Evolutionary conservation across 495 filamentous ascomycete species (phyloP).

Genomic region (Penicillium simplicissimum): DNA sequence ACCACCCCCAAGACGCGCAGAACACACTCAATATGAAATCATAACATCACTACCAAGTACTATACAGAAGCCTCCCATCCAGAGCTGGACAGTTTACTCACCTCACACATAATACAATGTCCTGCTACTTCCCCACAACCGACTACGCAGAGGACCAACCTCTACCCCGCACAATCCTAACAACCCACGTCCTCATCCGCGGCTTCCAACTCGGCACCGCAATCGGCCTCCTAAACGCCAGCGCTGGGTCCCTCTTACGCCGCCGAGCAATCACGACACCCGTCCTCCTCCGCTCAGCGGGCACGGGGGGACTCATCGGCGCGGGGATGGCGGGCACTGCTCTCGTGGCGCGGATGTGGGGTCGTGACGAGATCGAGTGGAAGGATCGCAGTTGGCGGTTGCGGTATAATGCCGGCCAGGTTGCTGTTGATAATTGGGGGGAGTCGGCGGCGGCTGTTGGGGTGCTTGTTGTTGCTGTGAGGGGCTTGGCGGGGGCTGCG

Average conservation of each 20-base stretch:
- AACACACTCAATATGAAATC: not conserved
- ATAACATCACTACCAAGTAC: not conserved
- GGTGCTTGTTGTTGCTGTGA: constrained; percentile 25
- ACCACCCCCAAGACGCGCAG: not conserved
- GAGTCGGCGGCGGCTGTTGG: constrained; percentile 38
- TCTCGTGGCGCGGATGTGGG: constrained; percentile 50
- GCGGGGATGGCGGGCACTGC: constrained; percentile 33
- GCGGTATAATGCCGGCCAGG: constrained; percentile 53
- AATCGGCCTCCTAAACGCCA: constrained; percentile 36
- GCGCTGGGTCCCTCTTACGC: constrained; percentile 13
- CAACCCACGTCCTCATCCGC: constrained; percentile 57
- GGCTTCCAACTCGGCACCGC: constrained; percentile 49
- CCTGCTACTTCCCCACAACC: constrained; percentile 52
- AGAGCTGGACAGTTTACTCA: not conserved
- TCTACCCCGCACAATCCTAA: constrained; percentile 51
- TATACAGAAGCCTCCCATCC: not conserved
- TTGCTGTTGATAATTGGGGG: constrained; percentile 54
- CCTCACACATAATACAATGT: constrained; percentile 36
- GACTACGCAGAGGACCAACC: constrained; percentile 64
- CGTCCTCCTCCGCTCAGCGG: constrained; percentile 39
- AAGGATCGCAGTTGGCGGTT: constrained; percentile 61
- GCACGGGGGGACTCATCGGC: constrained; percentile 28
- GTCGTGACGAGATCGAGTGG: constrained; percentile 61
- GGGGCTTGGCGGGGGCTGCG: not conserved
- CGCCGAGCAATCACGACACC: constrained; percentile 15